phyloP scores from a whole-genome alignment of 1,139 yeast species.

The Lodderomyces elongisporus region DNA sequence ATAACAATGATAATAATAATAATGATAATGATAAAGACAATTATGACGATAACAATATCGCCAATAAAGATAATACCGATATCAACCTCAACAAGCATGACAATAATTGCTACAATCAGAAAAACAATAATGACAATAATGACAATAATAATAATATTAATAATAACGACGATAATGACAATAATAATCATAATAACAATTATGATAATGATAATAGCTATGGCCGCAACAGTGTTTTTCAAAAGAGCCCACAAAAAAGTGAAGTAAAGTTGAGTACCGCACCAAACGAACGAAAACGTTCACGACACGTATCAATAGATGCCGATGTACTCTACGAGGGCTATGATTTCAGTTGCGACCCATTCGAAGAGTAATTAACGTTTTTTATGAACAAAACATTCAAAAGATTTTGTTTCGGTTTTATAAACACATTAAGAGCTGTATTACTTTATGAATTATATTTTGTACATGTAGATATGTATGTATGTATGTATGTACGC shows the following conservation, averaged over 20 bases:
- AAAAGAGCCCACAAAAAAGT: not conserved
- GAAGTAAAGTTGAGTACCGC: not conserved
- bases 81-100: too few species aligned
- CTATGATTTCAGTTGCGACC: constrained; percentile 14
- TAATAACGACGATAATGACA: not conserved
- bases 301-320: constrained; percentile 19
- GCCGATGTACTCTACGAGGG: constrained; percentile 15
- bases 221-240: too few species aligned
- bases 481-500: constrained; percentile 1
- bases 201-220: not conserved
- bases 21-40: not conserved
- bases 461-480: too few species aligned
- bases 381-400: too few species aligned
- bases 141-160: not conserved
- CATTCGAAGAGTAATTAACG: constrained; percentile 10
- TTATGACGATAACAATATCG: not conserved
- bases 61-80: not conserved
- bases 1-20: not conserved
- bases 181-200: too few species aligned
- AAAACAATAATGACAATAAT: not conserved
- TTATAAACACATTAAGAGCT: too few species aligned
- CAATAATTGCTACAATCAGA: not conserved
- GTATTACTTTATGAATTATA: too few species aligned
- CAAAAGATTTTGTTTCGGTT: too few species aligned
- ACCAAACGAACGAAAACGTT: constrained; percentile 15